Conservation (phyloP, 2,329 filamentous ascomycete species). For the Apiospora malaysiana region DNA sequence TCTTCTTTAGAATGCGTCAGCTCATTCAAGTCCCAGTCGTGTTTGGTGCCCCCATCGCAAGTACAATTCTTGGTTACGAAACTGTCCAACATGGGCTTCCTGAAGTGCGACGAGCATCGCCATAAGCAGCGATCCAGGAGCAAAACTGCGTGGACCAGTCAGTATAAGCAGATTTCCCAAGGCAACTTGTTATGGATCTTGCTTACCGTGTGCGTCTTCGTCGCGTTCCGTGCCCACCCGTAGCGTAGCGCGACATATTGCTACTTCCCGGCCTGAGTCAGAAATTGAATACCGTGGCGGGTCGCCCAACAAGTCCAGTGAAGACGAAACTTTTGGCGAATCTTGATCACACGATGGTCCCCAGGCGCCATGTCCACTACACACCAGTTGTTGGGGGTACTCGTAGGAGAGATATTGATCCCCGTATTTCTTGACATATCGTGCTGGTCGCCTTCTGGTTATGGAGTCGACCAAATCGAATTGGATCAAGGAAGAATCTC, state of each 20-base stretch:
- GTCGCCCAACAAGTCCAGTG: background rate
- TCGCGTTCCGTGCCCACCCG: background rate
- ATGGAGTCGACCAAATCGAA: slow-evolving; percentile 41
- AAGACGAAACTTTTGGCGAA: background rate
- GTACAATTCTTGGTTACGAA: slow-evolving; percentile 23
- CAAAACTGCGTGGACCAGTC: slow-evolving; percentile 31
- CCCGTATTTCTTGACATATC: slow-evolving; percentile 26
- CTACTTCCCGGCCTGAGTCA: background rate
- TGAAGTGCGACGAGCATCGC: slow-evolving; percentile 26
- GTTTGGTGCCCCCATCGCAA: background rate
- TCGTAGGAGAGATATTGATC: slow-evolving; percentile 33
- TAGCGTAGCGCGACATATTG: background rate
- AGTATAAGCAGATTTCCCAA: background rate
- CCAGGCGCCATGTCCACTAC: too few species aligned
- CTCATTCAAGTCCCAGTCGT: background rate
- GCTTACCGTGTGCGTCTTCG: background rate
- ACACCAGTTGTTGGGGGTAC: slow-evolving; percentile 33
- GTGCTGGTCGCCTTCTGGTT: slow-evolving; percentile 34
- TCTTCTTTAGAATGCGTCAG: slow-evolving; percentile 27
- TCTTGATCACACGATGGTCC: background rate
- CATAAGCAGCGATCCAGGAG: slow-evolving; percentile 39
- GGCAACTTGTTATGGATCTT: background rate
- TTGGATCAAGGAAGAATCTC: slow-evolving; percentile 35
- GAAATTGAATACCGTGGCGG: background rate
- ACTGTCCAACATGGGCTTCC: slow-evolving; percentile 24